These are phyloP conservation scores for Didymella keratinophila DNA, from an alignment of 2,329 filamentous ascomycete species.

Conservation along the genomic window DNA sequence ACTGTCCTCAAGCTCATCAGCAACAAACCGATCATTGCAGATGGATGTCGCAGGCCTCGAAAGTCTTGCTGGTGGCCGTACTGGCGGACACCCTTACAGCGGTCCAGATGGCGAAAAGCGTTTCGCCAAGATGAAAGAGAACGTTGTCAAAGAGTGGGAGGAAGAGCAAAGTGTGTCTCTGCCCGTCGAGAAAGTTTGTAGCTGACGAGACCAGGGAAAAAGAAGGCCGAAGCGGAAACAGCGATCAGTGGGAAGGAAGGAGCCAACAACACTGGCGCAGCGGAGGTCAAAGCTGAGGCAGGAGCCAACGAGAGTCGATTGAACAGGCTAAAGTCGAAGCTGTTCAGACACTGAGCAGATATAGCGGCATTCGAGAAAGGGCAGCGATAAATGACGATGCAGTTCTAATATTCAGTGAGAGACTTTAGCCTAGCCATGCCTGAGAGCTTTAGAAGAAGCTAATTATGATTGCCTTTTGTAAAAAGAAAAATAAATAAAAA, in stretches of 20 bases:
- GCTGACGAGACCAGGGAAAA: neutral
- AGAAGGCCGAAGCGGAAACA: neutral
- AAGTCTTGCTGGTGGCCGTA: neutral
- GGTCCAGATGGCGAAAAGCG: neutral
- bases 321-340: neutral
- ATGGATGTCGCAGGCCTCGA: neutral
- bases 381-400: no score
- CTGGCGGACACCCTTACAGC: neutral
- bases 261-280: neutral
- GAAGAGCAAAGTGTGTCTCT: neutral
- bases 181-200: neutral
- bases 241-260: neutral
- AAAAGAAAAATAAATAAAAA: no score
- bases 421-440: no score
- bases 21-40: no score
- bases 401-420: no score
- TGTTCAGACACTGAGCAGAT: neutral
- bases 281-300: neutral
- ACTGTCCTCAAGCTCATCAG: neutral
- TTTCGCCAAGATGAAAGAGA: neutral
- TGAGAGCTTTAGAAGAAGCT: no score
- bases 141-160: neutral
- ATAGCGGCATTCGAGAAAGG: neutral
- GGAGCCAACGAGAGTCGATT: neutral
- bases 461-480: no score